phyloP scores from a whole-genome alignment of 1,284 basidiomycete species.

The Somion occarium region DNA sequence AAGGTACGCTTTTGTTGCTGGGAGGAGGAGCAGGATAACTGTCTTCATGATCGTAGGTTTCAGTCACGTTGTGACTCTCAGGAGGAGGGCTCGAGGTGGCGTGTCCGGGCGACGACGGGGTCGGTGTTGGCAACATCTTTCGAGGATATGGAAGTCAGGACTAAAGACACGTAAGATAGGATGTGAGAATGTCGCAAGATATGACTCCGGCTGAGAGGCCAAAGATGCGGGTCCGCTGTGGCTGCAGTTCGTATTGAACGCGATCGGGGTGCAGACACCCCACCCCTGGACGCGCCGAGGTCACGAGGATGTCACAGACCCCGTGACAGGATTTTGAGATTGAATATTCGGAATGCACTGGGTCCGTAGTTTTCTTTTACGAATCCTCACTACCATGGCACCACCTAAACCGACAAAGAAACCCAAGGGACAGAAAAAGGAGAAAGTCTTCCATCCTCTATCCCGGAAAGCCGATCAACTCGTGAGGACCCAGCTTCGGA shows the following conservation, averaged over 20 bases:
- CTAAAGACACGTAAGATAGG: neutral
- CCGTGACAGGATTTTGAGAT: neutral
- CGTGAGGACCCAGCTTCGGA: constrained; percentile 65
- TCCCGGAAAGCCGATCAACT: constrained; percentile 83
- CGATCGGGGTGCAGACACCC: no score
- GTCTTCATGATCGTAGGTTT: neutral
- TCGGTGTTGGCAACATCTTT: neutral
- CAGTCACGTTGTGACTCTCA: neutral
- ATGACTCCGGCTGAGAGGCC: neutral
- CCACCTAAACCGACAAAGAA: constrained; percentile 24
- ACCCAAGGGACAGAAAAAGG: constrained; percentile 43
- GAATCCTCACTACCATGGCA: constrained; percentile 18
- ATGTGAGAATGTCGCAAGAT: neutral
- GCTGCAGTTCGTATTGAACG: no score
- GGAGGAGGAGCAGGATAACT: constrained; percentile 47
- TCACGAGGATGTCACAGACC: neutral
- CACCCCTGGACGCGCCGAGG: neutral
- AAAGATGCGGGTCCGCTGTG: neutral
- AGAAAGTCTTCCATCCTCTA: constrained; percentile 75
- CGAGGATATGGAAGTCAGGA: neutral
- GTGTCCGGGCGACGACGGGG: neutral
- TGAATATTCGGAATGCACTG: no score
- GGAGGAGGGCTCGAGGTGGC: constrained; percentile 12
- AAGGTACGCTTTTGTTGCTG: constrained; percentile 63
- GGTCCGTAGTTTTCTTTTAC: no score